A percentile compares a stretch with the other conserved stretches of the same genome.
Conservation (phyloP, 202 grass and related monocot species). For the Brachypodium distachyon region DNA sequence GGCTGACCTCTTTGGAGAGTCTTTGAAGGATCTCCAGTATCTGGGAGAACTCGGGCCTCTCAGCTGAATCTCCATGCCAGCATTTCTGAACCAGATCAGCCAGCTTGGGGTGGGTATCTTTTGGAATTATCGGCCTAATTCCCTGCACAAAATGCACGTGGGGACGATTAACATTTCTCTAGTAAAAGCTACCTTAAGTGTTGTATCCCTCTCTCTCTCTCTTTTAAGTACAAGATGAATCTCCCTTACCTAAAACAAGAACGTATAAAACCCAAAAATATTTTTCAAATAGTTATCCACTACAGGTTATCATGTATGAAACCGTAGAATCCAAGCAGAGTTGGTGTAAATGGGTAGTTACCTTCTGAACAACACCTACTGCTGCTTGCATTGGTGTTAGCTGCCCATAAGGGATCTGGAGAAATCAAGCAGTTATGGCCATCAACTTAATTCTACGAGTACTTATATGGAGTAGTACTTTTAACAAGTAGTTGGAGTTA, state of each 20-base stretch:
- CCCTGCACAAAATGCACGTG: conserved; percentile 26
- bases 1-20: conserved; percentile 66
- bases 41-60: conserved; percentile 63
- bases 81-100: conserved; percentile 59
- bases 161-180: background rate
- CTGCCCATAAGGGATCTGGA: conserved; percentile 69
- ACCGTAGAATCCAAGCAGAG: conserved; percentile 6
- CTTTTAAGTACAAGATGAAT: no score
- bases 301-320: background rate
- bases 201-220: no score
- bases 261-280: no score
- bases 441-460: background rate
- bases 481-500: conserved; percentile 9
- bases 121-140: conserved; percentile 66
- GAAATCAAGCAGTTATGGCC: background rate
- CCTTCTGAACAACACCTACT: conserved; percentile 82
- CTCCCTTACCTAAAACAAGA: no score
- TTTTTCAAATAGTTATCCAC: background rate
- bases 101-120: conserved; percentile 56
- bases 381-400: conserved; percentile 86
- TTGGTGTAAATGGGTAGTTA: background rate
- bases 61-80: conserved; percentile 58
- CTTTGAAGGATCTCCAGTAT: conserved; percentile 52
- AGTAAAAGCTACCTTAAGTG: background rate
- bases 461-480: background rate